Evolutionary conservation across 345 rosid genomes (phyloP).

Genomic region (Camelina hispida): DNA sequence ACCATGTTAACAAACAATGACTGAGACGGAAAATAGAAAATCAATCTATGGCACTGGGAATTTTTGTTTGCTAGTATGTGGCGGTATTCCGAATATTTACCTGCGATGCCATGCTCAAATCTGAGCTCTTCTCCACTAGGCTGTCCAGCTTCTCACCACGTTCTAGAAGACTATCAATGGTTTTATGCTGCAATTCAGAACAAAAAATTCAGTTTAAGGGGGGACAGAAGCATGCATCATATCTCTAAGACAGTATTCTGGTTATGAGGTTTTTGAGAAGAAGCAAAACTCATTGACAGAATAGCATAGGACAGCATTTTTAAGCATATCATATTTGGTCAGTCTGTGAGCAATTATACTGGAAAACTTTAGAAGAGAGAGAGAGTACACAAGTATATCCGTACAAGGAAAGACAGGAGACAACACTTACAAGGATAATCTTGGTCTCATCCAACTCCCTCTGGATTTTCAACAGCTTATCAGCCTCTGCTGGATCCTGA

Average conservation of each 20-base stretch:
- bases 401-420: background rate
- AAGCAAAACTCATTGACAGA: constrained; percentile 13
- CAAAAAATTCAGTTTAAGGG: background rate
- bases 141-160: constrained; percentile 98
- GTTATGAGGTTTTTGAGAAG: background rate
- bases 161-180: constrained; percentile 95
- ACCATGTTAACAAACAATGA: background rate
- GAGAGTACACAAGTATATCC: background rate
- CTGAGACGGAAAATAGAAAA: background rate
- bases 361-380: background rate
- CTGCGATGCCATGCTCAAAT: constrained; percentile 97
- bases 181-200: constrained; percentile 75
- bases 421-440: constrained; percentile 84
- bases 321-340: background rate
- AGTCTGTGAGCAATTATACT: background rate
- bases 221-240: too few species aligned
- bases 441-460: constrained; percentile 98
- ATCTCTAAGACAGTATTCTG: too few species aligned
- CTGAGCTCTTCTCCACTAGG: constrained; percentile 97
- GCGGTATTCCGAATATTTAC: constrained; percentile 46
- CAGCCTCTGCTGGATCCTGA: constrained; percentile 99
- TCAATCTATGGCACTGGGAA: background rate
- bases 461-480: constrained; percentile 92
- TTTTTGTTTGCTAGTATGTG: background rate
- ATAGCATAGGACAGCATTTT: constrained; percentile 13